Conservation (phyloP, 2,329 filamentous ascomycete species). For the Trichoderma atroviride region DNA sequence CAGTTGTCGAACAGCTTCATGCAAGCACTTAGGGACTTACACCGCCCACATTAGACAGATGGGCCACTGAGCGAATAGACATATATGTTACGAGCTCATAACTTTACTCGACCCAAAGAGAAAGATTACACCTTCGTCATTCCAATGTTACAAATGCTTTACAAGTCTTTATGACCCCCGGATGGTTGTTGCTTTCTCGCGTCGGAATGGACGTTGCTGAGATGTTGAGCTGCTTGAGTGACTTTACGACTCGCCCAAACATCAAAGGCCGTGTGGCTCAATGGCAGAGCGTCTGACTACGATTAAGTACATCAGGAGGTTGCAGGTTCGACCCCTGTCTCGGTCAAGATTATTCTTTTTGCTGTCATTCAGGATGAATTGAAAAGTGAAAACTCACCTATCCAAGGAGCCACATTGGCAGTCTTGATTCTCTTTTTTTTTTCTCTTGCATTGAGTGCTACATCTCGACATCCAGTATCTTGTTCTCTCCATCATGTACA, state of each 20-base stretch:
- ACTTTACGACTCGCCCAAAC: background rate
- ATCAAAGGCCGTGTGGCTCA: slow-evolving; percentile 26
- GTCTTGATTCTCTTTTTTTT: background rate
- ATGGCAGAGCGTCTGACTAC: slow-evolving; percentile 27
- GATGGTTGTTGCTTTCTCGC: background rate
- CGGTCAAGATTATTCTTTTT: slow-evolving; percentile 15
- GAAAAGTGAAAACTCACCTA: background rate
- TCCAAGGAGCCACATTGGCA: background rate
- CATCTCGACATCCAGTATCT: background rate
- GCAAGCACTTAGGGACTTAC: background rate
- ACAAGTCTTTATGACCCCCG: background rate
- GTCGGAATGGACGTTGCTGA: no score
- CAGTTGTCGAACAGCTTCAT: background rate
- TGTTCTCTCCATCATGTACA: background rate
- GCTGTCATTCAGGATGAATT: background rate
- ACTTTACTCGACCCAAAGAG: background rate
- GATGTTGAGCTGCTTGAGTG: background rate
- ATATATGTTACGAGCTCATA: background rate
- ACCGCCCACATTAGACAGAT: background rate
- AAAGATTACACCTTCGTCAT: background rate
- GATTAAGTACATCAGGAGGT: slow-evolving; percentile 26
- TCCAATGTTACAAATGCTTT: background rate
- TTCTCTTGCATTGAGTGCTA: background rate
- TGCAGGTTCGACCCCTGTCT: slow-evolving; percentile 27
- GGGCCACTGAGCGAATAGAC: background rate